A percentile compares a stretch with the other conserved stretches of the same genome.
These are phyloP conservation scores for Cinchona pubescens DNA, from an alignment of 257 asterid species.

Conservation along the genomic window DNA sequence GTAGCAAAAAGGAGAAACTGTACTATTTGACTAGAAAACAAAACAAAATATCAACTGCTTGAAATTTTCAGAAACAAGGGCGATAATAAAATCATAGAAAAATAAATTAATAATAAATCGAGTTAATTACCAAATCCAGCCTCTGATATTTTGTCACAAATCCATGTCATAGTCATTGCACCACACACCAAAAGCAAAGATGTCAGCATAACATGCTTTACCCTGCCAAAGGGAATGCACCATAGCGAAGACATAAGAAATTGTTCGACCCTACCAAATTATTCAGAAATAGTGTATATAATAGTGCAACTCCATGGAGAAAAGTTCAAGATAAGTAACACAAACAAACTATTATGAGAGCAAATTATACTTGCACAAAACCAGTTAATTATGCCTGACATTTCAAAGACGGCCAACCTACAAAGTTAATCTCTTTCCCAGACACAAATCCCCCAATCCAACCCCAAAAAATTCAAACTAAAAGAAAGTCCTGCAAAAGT, in stretches of 20 bases:
- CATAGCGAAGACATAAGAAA: neutral
- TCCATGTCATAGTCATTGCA: constrained; percentile 95
- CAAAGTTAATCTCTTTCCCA: neutral
- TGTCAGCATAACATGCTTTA: constrained; percentile 80
- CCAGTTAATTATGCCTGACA: neutral
- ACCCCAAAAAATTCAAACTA: neutral
- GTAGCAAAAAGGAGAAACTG: neutral
- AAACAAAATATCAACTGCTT: neutral
- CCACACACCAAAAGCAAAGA: constrained; percentile 77
- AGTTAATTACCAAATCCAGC: constrained; percentile 80
- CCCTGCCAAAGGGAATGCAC: constrained; percentile 44
- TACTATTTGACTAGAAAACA: neutral
- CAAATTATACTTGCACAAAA: neutral
- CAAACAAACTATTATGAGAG: neutral
- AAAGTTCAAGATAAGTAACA: neutral
- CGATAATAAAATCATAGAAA: constrained; percentile 8
- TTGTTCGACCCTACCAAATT: neutral
- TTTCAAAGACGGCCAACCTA: neutral
- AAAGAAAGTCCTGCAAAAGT: too few species aligned
- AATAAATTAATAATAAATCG: neutral
- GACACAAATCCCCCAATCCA: neutral
- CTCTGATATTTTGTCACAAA: constrained; percentile 86
- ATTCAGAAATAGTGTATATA: neutral
- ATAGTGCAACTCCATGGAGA: neutral
- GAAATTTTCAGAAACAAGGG: neutral